A percentile compares a stretch with the other conserved stretches of the same genome.
Conservation (phyloP, 306 rosid genomes). For the Fragaria ananassa region DNA sequence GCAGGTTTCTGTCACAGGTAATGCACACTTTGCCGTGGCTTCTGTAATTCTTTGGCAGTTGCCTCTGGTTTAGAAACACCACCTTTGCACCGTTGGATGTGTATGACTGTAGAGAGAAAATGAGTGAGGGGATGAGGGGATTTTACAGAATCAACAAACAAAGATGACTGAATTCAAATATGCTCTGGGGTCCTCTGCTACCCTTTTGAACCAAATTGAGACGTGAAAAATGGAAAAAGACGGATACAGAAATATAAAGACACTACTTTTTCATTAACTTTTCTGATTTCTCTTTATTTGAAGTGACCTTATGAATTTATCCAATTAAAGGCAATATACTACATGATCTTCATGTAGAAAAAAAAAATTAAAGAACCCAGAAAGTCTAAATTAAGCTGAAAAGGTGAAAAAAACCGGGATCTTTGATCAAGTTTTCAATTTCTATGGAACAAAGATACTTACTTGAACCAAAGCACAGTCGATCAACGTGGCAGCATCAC, state of each 20-base stretch:
- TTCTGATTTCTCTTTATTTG: neutral
- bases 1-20: constrained; percentile 85
- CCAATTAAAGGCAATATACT: neutral
- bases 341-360: constrained; percentile 14
- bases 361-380: neutral
- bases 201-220: constrained; percentile 6
- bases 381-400: constrained; percentile 3
- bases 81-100: constrained; percentile 89
- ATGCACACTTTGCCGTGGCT: constrained; percentile 75
- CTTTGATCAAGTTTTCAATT: neutral
- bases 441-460: constrained; percentile 7
- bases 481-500: constrained; percentile 68
- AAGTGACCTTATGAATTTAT: neutral
- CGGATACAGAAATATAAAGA: neutral
- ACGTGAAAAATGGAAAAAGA: neutral
- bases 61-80: constrained; percentile 78
- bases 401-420: neutral
- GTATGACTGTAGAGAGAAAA: constrained; percentile 49
- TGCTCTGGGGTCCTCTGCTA: neutral
- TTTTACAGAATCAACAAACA: constrained; percentile 6
- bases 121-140: neutral
- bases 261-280: constrained; percentile 7
- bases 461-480: constrained; percentile 86
- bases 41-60: constrained; percentile 58
- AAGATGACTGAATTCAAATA: neutral